A percentile compares a stretch with the other conserved stretches of the same genome.
These are phyloP conservation scores for Lodderomyces metapsilosis DNA, from an alignment of 1,139 yeast genomes.

Conservation along the genomic window DNA sequence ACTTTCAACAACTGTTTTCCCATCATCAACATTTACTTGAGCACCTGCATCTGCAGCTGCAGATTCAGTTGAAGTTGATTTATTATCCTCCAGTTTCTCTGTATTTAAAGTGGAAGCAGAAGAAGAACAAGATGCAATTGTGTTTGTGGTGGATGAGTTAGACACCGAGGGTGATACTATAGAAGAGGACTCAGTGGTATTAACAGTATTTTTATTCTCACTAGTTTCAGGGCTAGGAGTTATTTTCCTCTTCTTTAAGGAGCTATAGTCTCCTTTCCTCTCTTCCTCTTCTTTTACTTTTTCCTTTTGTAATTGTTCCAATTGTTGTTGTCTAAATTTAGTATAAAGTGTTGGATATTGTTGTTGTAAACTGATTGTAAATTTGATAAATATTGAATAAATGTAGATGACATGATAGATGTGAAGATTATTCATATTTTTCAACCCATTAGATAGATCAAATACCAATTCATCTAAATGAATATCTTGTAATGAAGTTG, in stretches of 20 bases:
- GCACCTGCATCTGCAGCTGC: neutral
- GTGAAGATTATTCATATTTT: slow-evolving; percentile 36
- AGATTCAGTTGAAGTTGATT: neutral
- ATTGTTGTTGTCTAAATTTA: slow-evolving; percentile 27
- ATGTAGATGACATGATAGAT: slow-evolving; percentile 37
- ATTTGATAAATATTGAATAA: slow-evolving; percentile 29
- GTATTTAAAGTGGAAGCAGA: neutral
- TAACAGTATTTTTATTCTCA: neutral
- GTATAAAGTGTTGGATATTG: slow-evolving; percentile 23
- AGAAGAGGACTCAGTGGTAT: neutral
- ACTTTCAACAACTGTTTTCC: neutral
- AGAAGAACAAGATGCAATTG: neutral
- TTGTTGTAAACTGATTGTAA: slow-evolving; percentile 35
- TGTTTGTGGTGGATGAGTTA: neutral
- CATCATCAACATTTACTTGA: neutral
- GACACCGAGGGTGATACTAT: neutral
- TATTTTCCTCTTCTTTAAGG: neutral
- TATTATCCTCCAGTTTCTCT: neutral
- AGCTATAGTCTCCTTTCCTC: neutral
- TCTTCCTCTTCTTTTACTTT: neutral
- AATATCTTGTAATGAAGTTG: slow-evolving; percentile 34
- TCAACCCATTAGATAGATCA: slow-evolving; percentile 30
- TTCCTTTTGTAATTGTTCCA: slow-evolving; percentile 20
- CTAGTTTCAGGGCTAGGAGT: too few relatives aligned
- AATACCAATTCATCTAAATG: slow-evolving; percentile 34